Evolutionary conservation across 139 green algal species (phyloP), one percentile per base, ranked within the genome.

Genomic region (Chlamydomonas sp.): DNA sequence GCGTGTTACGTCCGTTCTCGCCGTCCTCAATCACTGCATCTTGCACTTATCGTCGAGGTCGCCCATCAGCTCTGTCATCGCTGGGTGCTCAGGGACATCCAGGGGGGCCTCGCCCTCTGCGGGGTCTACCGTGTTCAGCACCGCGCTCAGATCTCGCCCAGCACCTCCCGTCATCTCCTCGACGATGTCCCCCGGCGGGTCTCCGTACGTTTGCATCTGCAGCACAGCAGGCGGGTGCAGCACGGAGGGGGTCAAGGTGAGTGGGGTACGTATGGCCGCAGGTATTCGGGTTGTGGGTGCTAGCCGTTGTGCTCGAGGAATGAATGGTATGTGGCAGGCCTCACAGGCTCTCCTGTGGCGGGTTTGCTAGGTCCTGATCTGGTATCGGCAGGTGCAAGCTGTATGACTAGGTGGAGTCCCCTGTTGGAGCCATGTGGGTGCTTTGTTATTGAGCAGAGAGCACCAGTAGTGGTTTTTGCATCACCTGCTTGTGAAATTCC

Each of bases 181-280:
- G 82, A 98, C 95, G 83, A 98, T 98, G 18, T 96, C 96, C 61
- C 94, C 84, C 5, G 96, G 96, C 7, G 96, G 96, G 84, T 97
- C 91, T 57, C 96, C 96, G 78, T 94, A 95, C 15, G 92, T 91
- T 82, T 98, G 96, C 96, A 98, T 97, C 93, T 97, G 94, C 75
- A 84, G 68, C 49, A 61, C 5, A 5, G 61, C 71, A 7, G 82
- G 58, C 66, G 17, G 82, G 62, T 64, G 17, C 14, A 73, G 8
- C 20, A 82, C 9, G 74, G 63, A 84, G 18, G 62, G 78, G 4
- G n/a, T 12, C 8, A 57, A 67, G 8, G 5, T 12, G 3, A 15
- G 4, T 18, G 6, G 75, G 49, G 49, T 5, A 62, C 16, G 57
- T 16, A 72, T 6, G 9, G 10, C 68, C 31, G 31, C 31, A 49